Percentiles rank a stretch among this genome's conserved stretches.
phyloP scores from a whole-genome alignment of 2,329 filamentous ascomycete genomes.

The Stachybotrys elegans region DNA sequence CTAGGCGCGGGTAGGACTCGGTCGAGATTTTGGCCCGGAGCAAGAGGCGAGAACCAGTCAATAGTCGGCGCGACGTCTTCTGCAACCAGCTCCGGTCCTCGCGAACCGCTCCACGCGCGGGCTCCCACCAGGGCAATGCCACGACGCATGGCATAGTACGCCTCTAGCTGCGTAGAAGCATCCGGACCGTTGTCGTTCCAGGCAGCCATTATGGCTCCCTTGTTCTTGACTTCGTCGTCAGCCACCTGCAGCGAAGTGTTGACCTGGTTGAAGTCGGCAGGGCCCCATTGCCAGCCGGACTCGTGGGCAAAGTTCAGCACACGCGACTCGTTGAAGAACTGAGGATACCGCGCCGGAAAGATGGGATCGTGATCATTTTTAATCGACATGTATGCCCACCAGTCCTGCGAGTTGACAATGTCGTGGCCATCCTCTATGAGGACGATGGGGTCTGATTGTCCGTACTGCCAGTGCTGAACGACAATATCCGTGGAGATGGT shows the following conservation, averaged over 20 bases:
- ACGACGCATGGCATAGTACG: conserved; percentile 39
- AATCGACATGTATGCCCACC: conserved; percentile 50
- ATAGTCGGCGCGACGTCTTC: conserved; percentile 25
- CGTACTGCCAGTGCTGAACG: conserved; percentile 44
- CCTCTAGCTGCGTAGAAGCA: conserved; percentile 41
- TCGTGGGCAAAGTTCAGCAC: conserved; percentile 37
- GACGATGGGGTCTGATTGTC: conserved; percentile 37
- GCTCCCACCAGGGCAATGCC: conserved; percentile 38
- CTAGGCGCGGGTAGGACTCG: conserved; percentile 16
- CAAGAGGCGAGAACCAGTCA: conserved; percentile 27
- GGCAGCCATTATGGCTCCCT: conserved; percentile 34
- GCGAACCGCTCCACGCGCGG: conserved; percentile 36
- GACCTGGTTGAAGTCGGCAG: conserved; percentile 36
- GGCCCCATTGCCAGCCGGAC: conserved; percentile 39
- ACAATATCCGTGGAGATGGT: conserved; percentile 33
- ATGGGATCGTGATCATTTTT: conserved; percentile 47
- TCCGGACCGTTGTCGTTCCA: conserved; percentile 46
- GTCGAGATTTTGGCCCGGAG: conserved; percentile 40
- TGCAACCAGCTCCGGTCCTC: conserved; percentile 25
- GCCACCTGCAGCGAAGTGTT: conserved; percentile 33
- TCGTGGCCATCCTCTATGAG: conserved; percentile 31
- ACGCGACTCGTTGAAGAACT: conserved; percentile 39
- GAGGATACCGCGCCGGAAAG: conserved; percentile 37
- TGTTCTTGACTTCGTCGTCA: conserved; percentile 19
- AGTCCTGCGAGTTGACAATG: conserved; percentile 41